A percentile compares a stretch with the other conserved stretches of the same genome.
Evolutionary conservation across 257 asterid genomes (phyloP).

Genomic region (Rehmannia glutinosa): DNA sequence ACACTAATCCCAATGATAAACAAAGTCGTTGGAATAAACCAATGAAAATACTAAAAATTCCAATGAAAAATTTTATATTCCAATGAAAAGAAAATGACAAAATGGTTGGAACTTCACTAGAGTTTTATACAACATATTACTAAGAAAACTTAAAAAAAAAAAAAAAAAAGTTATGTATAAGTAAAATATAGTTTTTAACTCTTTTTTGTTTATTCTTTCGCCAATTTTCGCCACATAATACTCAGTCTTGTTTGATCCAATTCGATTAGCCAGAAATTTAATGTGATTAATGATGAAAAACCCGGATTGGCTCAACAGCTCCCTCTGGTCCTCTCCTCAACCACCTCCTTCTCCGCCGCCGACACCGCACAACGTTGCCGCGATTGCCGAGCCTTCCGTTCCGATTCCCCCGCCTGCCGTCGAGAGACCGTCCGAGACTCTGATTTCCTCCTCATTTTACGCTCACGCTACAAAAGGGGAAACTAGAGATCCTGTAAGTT

Average conservation of each 20-base stretch:
- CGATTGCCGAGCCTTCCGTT: conserved; percentile 31
- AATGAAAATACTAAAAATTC: no score
- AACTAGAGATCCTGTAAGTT: conserved; percentile 52
- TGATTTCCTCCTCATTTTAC: conserved; percentile 16
- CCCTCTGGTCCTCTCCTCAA: conserved; percentile 64
- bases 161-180: no score
- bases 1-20: no score
- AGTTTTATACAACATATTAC: no score
- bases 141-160: no score
- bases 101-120: no score
- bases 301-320: conserved; percentile 83
- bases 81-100: no score
- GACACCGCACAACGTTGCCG: conserved; percentile 20
- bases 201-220: no score
- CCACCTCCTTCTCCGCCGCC: conserved; percentile 25
- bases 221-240: no score
- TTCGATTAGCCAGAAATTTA: not conserved
- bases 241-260: not conserved
- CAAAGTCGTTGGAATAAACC: no score
- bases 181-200: no score
- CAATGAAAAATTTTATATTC: no score
- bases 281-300: conserved; percentile 33
- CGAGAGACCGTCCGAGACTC: conserved; percentile 24
- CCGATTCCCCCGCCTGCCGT: conserved; percentile 35
- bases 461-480: conserved; percentile 26